Conservation (phyloP, 805 yeast genomes). For the Jamesozyma rosinii region DNA sequence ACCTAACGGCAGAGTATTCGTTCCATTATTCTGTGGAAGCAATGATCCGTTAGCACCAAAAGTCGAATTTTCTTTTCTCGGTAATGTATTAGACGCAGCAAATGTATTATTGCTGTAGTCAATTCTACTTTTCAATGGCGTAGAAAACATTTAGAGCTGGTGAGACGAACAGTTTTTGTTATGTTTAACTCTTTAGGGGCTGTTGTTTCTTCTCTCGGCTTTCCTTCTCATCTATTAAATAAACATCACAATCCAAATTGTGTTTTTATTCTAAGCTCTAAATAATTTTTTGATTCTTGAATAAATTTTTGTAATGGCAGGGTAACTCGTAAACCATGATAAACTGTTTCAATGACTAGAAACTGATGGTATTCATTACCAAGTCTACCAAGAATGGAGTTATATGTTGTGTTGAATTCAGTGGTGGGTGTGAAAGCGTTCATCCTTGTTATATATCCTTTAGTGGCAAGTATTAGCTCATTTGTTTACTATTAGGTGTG, state of each 20-base stretch:
- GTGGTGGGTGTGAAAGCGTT: too few species aligned
- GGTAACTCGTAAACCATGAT: neutral
- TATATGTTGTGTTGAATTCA: too few species aligned
- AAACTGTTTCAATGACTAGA: neutral
- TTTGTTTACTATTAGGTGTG: too few species aligned
- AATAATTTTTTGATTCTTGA: neutral
- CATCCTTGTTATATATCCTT: too few species aligned
- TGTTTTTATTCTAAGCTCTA: too few species aligned
- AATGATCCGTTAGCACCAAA: neutral
- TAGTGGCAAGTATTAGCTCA: too few species aligned
- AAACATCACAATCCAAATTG: neutral
- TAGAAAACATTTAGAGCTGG: constrained; percentile 22
- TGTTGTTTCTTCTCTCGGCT: too few species aligned
- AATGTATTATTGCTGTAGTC: constrained; percentile 19
- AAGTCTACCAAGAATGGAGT: too few species aligned
- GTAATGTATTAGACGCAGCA: constrained; percentile 13
- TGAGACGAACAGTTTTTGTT: neutral
- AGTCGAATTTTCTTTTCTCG: constrained; percentile 4
- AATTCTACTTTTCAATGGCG: constrained; percentile 27
- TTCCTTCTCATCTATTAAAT: neutral
- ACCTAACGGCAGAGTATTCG: neutral
- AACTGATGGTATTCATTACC: too few species aligned
- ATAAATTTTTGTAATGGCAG: neutral
- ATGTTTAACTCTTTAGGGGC: too few species aligned
- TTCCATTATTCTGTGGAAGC: neutral